Evolutionary conservation across 805 yeast species (phyloP), one percentile per base, ranked within the genome.

Genomic region (Kuraishia molischiana): DNA sequence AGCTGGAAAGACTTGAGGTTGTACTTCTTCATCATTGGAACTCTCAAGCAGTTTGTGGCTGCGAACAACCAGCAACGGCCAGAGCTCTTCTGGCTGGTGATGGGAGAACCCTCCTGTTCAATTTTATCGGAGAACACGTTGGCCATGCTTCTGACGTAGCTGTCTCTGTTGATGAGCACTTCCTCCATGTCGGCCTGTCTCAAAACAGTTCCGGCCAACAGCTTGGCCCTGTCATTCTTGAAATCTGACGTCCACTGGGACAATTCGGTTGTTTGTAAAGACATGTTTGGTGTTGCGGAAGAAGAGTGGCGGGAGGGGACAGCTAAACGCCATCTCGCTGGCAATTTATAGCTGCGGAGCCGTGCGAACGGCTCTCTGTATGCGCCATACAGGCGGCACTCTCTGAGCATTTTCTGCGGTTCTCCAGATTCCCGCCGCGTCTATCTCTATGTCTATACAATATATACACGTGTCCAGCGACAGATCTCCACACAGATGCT

Each of bases 21-120:
- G 56, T 78, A 71, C 51, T 71, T 70, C 48, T 69, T 64, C 58
- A 78, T 75, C 31, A 83, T 72, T 38, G 68, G 69, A 37, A 79
- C 54, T 49, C 95, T 70, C 50, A 85, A 62, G 39, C 81, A 69
- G 48, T 86, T 85, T 38, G 85, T 74, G 1, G 90, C 72, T 9
- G 95, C 95, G 58, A 85, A 85, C 43, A 85, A 68, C 95, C 95
- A 85, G 59, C 95, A 85, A 49, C 95, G 65, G 22, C 95, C 95
- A 18, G 85, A 74, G 9, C 74, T 56, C 49, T 73, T 72, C 63
- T 85, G 95, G 59, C 80, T 78, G 38, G 82, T 78, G 14, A 81
- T 69, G 19, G 89, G 87, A 1, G 73, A 49, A 3, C 79, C 81
- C 47, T 74, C 77, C 3, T 61, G 59, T 32, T 62, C 62, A 26